These are phyloP conservation scores for Plasmodium adleri DNA, from an alignment of 169 alveolate species.

Conservation along the genomic window DNA sequence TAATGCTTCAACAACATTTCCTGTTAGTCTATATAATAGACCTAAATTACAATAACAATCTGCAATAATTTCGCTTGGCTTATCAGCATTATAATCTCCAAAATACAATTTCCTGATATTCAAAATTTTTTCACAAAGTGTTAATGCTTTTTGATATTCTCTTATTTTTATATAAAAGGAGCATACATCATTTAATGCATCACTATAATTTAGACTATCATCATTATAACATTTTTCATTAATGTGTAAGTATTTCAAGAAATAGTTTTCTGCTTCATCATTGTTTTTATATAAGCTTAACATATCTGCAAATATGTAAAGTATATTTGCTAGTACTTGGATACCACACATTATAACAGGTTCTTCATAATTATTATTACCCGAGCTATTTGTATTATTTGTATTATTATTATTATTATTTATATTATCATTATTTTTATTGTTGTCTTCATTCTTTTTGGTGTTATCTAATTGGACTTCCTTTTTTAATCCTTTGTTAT, in stretches of 20 bases:
- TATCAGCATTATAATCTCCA: slow-evolving; percentile 83
- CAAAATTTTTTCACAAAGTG: slow-evolving; percentile 79
- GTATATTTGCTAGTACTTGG: slow-evolving; percentile 79
- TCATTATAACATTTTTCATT: slow-evolving; percentile 42
- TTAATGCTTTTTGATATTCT: slow-evolving; percentile 84
- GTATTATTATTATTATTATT: too few relatives aligned
- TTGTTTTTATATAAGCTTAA: slow-evolving; percentile 80
- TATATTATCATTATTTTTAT: slow-evolving; percentile 18
- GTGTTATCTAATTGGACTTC: slow-evolving; percentile 9
- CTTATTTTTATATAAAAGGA: slow-evolving; percentile 79
- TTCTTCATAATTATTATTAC: slow-evolving; percentile 50
- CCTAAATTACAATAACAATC: slow-evolving; percentile 89
- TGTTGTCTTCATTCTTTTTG: background rate
- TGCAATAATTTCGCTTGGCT: slow-evolving; percentile 87
- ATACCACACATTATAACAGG: slow-evolving; percentile 80
- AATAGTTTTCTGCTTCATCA: slow-evolving; percentile 75
- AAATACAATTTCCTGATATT: slow-evolving; percentile 81
- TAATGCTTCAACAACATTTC: slow-evolving; percentile 85
- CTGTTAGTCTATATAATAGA: slow-evolving; percentile 83
- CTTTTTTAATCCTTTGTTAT: slow-evolving; percentile 27
- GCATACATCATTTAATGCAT: slow-evolving; percentile 83
- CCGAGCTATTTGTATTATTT: too few relatives aligned
- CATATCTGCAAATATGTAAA: slow-evolving; percentile 77
- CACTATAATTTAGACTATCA: slow-evolving; percentile 78
- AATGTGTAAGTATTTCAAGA: slow-evolving; percentile 59